Evolutionary conservation across 371 early-diverging fungal genomes (phyloP).

Genomic region (Mortierella sp.): DNA sequence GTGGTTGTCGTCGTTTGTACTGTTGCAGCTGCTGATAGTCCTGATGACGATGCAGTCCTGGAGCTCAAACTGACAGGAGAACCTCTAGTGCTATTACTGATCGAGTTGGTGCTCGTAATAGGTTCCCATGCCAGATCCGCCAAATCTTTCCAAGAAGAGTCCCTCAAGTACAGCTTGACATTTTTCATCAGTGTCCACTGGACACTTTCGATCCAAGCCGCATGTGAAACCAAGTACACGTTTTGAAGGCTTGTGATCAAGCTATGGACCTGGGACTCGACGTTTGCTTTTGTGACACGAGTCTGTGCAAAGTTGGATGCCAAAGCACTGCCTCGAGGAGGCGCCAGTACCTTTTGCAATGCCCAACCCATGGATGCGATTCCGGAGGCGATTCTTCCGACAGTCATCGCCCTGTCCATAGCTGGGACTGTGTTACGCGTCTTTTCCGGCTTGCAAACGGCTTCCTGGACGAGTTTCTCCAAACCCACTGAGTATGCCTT

Average conservation of each 20-base stretch:
- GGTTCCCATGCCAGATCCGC: conserved; percentile 51
- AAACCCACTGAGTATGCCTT: conserved; percentile 26
- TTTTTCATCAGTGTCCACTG: conserved; percentile 27
- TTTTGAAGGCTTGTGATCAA: conserved; percentile 12
- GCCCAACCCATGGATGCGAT: conserved; percentile 23
- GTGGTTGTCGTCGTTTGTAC: too few species aligned
- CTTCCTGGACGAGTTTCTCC: conserved; percentile 35
- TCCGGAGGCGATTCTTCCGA: conserved; percentile 36
- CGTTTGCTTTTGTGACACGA: conserved; percentile 27
- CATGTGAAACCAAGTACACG: conserved; percentile 54
- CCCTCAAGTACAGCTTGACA: conserved; percentile 24
- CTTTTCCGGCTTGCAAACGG: conserved; percentile 42
- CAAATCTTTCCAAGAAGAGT: conserved; percentile 49
- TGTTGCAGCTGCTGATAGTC: background rate
- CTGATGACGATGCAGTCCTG: background rate
- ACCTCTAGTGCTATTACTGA: background rate
- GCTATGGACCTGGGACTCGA: conserved; percentile 24
- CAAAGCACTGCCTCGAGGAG: conserved; percentile 10
- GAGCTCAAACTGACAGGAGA: background rate
- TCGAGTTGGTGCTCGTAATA: conserved; percentile 13
- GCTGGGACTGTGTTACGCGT: conserved; percentile 40
- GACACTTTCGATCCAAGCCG: conserved; percentile 58
- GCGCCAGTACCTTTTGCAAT: conserved; percentile 22
- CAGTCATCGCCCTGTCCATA: conserved; percentile 45
- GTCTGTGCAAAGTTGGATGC: conserved; percentile 28